phyloP scores from a whole-genome alignment of 306 rosid genomes.

The Cicer bijugum region DNA sequence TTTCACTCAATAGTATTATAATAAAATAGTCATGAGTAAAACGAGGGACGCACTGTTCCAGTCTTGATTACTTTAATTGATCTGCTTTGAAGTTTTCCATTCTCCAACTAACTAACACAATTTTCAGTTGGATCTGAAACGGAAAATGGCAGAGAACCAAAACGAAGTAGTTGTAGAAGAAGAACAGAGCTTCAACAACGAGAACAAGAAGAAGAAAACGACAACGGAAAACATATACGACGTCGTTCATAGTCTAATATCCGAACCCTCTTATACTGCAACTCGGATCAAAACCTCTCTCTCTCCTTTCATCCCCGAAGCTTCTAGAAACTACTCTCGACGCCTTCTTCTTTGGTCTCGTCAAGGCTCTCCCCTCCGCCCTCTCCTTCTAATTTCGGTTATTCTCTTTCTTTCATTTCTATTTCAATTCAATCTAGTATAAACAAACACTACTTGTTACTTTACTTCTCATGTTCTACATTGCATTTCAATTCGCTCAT shows the following conservation, averaged over 20 bases:
- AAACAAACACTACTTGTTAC: too few relatives aligned
- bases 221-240: constrained; percentile 49
- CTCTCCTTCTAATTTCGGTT: constrained; percentile 80
- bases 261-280: constrained; percentile 36
- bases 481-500: too few relatives aligned
- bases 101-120: neutral
- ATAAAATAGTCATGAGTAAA: too few relatives aligned
- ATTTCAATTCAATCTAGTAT: neutral
- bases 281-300: constrained; percentile 67
- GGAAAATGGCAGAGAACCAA: constrained; percentile 35
- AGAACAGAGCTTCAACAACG: neutral
- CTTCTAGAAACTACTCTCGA: constrained; percentile 61
- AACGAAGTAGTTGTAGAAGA: constrained; percentile 10
- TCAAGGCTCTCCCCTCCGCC: constrained; percentile 72
- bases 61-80: neutral
- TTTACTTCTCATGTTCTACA: too few relatives aligned
- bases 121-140: neutral
- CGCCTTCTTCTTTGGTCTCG: constrained; percentile 71
- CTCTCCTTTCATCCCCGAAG: constrained; percentile 64
- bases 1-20: too few relatives aligned
- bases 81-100: neutral
- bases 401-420: constrained; percentile 44
- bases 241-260: constrained; percentile 56
- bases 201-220: neutral
- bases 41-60: too few relatives aligned